phyloP scores from a whole-genome alignment of 2,329 filamentous ascomycete species.

The Neodidymelliopsis sp. region DNA sequence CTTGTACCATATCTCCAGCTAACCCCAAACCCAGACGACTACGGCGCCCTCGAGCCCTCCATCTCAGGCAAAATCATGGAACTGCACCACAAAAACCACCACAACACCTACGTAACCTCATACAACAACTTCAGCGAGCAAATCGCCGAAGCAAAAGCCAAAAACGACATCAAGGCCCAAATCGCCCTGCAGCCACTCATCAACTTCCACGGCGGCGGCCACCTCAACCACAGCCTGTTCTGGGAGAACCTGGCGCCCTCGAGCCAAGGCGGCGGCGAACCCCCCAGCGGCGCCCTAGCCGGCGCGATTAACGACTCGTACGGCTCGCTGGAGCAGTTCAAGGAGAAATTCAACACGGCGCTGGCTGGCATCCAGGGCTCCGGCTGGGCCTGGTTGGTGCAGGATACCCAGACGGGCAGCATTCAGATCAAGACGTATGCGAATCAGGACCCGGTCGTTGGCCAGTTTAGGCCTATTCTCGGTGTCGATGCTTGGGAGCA shows the following conservation, averaged over 20 bases:
- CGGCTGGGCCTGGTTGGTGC: constrained; percentile 70
- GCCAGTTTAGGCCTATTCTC: constrained; percentile 80
- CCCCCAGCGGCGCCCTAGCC: constrained; percentile 64
- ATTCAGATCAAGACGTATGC: constrained; percentile 74
- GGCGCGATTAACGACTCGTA: constrained; percentile 67
- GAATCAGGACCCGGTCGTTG: constrained; percentile 90
- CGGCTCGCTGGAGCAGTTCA: constrained; percentile 65
- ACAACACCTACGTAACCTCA: constrained; percentile 90
- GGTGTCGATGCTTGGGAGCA: constrained; percentile 97
- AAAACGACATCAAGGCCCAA: constrained; percentile 62
- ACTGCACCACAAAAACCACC: constrained; percentile 92
- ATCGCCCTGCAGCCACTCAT: constrained; percentile 65
- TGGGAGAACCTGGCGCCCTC: constrained; percentile 75
- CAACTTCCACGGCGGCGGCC: constrained; percentile 72
- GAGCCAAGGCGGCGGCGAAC: constrained; percentile 70
- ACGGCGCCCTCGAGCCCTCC: constrained; percentile 86
- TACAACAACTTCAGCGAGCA: constrained; percentile 83
- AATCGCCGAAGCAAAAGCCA: constrained; percentile 64
- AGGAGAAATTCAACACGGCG: constrained; percentile 70
- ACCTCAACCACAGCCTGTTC: constrained; percentile 73
- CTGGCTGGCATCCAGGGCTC: constrained; percentile 71
- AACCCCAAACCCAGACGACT: constrained; percentile 73
- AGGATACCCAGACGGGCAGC: constrained; percentile 66
- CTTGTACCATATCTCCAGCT: constrained; percentile 1
- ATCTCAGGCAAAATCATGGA: constrained; percentile 95